These are phyloP conservation scores for Penicillium fimorum DNA, from an alignment of 495 filamentous ascomycete genomes.

Conservation along the genomic window DNA sequence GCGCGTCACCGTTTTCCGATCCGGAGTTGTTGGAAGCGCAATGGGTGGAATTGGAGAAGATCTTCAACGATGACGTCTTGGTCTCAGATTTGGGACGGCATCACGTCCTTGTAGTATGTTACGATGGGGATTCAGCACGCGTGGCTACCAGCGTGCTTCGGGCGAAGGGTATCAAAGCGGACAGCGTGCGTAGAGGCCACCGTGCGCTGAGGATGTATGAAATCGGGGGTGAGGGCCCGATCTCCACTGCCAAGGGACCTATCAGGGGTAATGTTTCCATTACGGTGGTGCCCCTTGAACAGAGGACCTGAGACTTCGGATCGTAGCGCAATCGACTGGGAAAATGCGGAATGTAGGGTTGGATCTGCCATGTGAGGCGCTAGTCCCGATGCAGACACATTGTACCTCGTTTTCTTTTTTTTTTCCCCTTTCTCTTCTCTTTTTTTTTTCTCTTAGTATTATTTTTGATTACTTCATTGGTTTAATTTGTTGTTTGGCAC, in stretches of 20 bases:
- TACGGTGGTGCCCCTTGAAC: constrained; percentile 24
- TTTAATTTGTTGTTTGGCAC: constrained; percentile 2
- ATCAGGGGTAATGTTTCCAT: constrained; percentile 22
- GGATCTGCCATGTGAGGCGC: constrained; percentile 16
- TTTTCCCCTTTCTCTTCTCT: not conserved
- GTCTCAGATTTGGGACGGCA: constrained; percentile 29
- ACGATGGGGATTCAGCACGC: constrained; percentile 53
- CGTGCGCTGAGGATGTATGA: constrained; percentile 32
- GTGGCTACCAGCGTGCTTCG: constrained; percentile 54
- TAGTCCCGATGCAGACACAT: constrained; percentile 19
- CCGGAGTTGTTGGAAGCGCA: constrained; percentile 42
- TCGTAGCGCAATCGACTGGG: not conserved
- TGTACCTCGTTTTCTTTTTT: not conserved
- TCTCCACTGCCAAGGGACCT: constrained; percentile 10
- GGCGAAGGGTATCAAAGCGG: constrained; percentile 49
- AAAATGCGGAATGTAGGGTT: constrained; percentile 26
- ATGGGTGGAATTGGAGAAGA: constrained; percentile 45
- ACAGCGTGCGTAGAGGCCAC: constrained; percentile 48
- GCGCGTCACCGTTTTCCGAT: constrained; percentile 46
- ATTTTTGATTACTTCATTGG: not conserved
- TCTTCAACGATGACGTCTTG: constrained; percentile 30
- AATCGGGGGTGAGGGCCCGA: constrained; percentile 23
- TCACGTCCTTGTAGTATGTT: constrained; percentile 50
- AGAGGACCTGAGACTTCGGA: not conserved
- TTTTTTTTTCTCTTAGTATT: not conserved